phyloP scores from a whole-genome alignment of 495 filamentous ascomycete genomes.

The Penicillium herquei region DNA sequence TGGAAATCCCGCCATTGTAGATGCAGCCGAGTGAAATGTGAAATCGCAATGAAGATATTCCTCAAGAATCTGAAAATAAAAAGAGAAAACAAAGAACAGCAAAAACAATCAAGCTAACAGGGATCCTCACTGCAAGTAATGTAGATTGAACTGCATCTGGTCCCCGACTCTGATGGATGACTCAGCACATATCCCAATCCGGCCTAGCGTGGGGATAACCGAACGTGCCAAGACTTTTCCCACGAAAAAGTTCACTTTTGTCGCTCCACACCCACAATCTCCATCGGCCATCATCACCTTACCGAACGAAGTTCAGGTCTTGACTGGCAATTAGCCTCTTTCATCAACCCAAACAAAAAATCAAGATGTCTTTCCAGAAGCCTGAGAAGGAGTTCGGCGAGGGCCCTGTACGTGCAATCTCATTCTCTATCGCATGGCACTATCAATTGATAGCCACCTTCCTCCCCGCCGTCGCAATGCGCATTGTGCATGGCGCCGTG shows the following conservation, averaged over 20 bases:
- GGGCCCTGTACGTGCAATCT: slow-evolving; percentile 60
- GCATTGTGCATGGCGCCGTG: neutral
- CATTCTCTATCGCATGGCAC: neutral
- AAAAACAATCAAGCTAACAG: neutral
- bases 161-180: slow-evolving; percentile 11
- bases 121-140: neutral
- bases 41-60: neutral
- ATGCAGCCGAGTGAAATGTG: too few relatives aligned
- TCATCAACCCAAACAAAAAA: slow-evolving; percentile 22
- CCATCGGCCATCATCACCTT: slow-evolving; percentile 72
- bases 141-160: slow-evolving; percentile 16
- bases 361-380: slow-evolving; percentile 94
- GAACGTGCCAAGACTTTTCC: slow-evolving; percentile 44
- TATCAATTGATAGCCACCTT: neutral
- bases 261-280: slow-evolving; percentile 35
- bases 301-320: slow-evolving; percentile 70
- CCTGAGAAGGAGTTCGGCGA: slow-evolving; percentile 92
- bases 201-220: slow-evolving; percentile 38
- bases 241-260: slow-evolving; percentile 31
- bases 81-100: slow-evolving; percentile 6
- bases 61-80: neutral
- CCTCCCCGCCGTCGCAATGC: slow-evolving; percentile 4
- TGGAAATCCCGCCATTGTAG: slow-evolving; percentile 53
- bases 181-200: slow-evolving; percentile 10
- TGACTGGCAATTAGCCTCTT: slow-evolving; percentile 48